These are phyloP conservation scores for Trichoderma gracile DNA, from an alignment of 2,329 filamentous ascomycete genomes.

Conservation along the genomic window DNA sequence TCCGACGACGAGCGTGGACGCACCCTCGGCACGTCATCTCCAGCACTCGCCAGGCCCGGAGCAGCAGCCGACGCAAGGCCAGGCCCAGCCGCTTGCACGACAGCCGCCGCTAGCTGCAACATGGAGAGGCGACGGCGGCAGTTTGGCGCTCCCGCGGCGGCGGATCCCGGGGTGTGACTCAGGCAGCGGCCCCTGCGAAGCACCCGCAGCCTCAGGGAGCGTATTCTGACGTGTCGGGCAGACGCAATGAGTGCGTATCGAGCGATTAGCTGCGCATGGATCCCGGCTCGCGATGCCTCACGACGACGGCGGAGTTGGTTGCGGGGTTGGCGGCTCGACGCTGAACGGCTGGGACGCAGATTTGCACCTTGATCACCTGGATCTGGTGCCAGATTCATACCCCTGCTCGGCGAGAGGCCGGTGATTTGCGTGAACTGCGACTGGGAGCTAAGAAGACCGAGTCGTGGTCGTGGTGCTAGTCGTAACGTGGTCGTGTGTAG, in stretches of 20 bases:
- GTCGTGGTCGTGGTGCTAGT: too few relatives aligned
- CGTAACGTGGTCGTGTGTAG: too few relatives aligned
- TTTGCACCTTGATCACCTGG: not conserved
- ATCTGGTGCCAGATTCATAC: not conserved
- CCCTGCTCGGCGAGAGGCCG: not conserved
- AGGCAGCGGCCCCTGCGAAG: conserved; percentile 5
- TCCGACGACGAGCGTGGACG: not conserved
- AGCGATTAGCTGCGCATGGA: not conserved
- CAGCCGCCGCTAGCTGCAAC: conserved; percentile 15
- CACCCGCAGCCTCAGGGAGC: conserved; percentile 14
- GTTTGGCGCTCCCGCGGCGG: conserved; percentile 18
- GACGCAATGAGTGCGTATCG: conserved; percentile 5
- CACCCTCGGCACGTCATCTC: conserved; percentile 3
- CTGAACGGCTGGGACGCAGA: not conserved
- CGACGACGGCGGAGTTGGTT: not conserved
- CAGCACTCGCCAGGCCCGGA: conserved; percentile 7
- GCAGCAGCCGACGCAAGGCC: conserved; percentile 3
- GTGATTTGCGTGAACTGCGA: too few relatives aligned
- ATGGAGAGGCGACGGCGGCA: conserved; percentile 14
- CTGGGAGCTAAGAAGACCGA: too few relatives aligned
- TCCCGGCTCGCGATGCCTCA: not conserved
- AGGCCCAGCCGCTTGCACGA: too few relatives aligned
- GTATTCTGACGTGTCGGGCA: conserved; percentile 20
- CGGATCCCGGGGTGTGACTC: conserved; percentile 12
- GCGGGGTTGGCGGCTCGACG: not conserved